A percentile compares a stretch with the other conserved stretches of the same genome.
These are phyloP conservation scores for Penicillium vulpinum DNA, from an alignment of 2,329 filamentous ascomycete genomes.

Conservation along the genomic window DNA sequence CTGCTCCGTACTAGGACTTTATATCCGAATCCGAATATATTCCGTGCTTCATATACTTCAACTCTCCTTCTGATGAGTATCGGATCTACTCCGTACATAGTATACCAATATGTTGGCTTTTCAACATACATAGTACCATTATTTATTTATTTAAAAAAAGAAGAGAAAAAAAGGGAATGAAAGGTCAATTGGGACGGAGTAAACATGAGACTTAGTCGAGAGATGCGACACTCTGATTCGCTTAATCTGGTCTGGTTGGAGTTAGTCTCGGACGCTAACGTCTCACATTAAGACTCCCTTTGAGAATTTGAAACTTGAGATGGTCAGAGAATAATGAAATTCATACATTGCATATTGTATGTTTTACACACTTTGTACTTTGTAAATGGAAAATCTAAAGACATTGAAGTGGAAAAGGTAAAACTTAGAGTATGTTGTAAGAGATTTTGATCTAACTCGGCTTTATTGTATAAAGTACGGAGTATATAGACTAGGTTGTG, in stretches of 20 bases:
- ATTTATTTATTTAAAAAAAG: no score
- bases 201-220: slow-evolving; percentile 5
- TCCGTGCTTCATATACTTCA: not conserved
- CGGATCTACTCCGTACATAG: not conserved
- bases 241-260: no score
- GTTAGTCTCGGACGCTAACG: slow-evolving; percentile 27
- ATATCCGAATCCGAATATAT: not conserved
- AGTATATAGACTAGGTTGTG: not conserved
- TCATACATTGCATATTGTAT: not conserved
- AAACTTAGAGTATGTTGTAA: no score
- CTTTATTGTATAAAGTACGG: not conserved
- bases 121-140: not conserved
- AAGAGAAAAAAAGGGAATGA: not conserved
- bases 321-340: not conserved
- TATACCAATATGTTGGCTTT: not conserved
- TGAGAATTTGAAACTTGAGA: slow-evolving; percentile 9
- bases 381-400: not conserved
- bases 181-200: not conserved
- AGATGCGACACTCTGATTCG: no score
- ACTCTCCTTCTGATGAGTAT: not conserved
- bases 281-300: slow-evolving; percentile 22
- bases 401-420: not conserved
- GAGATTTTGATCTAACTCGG: not conserved
- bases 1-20: not conserved
- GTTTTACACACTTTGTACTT: no score